Percentiles rank a stretch among this genome's conserved stretches.
Conservation (phyloP, 176 grass and related monocot species). For the Rhynchospora breviuscula region DNA sequence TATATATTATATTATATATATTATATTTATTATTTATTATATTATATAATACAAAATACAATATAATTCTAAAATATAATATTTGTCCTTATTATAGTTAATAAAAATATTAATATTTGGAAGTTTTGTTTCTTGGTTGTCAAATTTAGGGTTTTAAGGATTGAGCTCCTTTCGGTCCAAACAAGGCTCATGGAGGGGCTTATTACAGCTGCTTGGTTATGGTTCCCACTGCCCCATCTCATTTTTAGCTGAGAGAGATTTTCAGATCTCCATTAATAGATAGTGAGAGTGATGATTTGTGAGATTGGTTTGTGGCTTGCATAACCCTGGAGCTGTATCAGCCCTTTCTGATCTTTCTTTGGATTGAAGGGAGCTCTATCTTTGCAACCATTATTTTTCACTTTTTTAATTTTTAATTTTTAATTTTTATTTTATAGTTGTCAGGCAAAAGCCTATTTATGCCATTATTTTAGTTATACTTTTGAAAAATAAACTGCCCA, state of each 20-base stretch:
- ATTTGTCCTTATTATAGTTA: too few species aligned
- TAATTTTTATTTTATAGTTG: too few species aligned
- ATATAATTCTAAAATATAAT: too few species aligned
- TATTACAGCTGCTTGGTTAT: constrained; percentile 67
- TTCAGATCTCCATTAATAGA: neutral
- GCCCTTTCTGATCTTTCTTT: constrained; percentile 50
- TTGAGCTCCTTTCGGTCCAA: constrained; percentile 55
- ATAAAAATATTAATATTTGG: too few species aligned
- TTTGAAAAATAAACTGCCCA: neutral
- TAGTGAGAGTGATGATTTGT: neutral
- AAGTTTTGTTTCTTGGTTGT: neutral
- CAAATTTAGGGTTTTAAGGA: constrained; percentile 12
- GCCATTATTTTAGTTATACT: neutral
- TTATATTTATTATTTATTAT: too few species aligned
- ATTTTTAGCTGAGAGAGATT: neutral
- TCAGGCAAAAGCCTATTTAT: neutral
- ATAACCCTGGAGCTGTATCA: constrained; percentile 63
- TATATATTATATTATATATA: too few species aligned
- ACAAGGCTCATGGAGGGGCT: constrained; percentile 38
- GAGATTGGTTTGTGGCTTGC: constrained; percentile 78
- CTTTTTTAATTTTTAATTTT: neutral
- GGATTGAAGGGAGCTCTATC: constrained; percentile 97
- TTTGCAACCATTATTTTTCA: constrained; percentile 5
- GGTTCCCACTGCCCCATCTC: constrained; percentile 74
- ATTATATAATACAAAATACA: too few species aligned